Percentiles rank a stretch among this genome's conserved stretches.
These are phyloP conservation scores for Rhodosporidiobolus sp. DNA, from an alignment of 768 basidiomycete species.

Conservation along the genomic window DNA sequence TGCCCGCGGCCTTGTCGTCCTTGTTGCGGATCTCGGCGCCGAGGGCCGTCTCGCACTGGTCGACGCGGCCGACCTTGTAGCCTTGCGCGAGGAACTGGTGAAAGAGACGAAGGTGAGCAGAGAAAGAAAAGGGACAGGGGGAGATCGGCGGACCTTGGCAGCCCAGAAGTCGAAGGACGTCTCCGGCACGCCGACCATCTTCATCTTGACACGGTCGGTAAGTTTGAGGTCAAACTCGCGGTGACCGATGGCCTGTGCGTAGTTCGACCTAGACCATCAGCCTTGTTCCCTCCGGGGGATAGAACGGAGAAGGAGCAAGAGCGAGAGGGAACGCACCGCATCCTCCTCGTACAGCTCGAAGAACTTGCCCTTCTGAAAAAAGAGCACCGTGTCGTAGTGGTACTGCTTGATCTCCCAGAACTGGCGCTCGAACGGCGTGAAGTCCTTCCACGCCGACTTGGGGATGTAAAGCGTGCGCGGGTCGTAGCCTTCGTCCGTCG, in stretches of 20 bases:
- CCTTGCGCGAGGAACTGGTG: constrained; percentile 51
- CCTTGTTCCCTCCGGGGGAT: not conserved
- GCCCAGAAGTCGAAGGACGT: constrained; percentile 89
- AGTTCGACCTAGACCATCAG: not conserved
- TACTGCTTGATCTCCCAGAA: constrained; percentile 81
- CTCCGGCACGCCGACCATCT: constrained; percentile 97
- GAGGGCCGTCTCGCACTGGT: constrained; percentile 93
- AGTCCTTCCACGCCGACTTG: constrained; percentile 66
- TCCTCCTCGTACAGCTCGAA: constrained; percentile 47
- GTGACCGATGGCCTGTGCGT: constrained; percentile 68
- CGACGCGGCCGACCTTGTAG: constrained; percentile 92
- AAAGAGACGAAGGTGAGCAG: not conserved
- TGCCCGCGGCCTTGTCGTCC: constrained; percentile 58
- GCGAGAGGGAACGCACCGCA: constrained; percentile 50
- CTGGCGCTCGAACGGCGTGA: constrained; percentile 94
- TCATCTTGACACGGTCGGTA: constrained; percentile 88
- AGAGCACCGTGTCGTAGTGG: constrained; percentile 91
- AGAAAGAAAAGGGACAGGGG: not conserved
- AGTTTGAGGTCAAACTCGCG: constrained; percentile 88
- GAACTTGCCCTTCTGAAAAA: constrained; percentile 89
- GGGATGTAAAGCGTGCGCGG: constrained; percentile 83
- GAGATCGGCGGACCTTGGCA: constrained; percentile 58
- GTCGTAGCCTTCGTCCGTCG: constrained; percentile 82
- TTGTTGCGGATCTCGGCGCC: constrained; percentile 94
- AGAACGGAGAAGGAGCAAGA: not conserved